Evolutionary conservation across 768 basidiomycete species (phyloP).

Genomic region (Russula compacta): DNA sequence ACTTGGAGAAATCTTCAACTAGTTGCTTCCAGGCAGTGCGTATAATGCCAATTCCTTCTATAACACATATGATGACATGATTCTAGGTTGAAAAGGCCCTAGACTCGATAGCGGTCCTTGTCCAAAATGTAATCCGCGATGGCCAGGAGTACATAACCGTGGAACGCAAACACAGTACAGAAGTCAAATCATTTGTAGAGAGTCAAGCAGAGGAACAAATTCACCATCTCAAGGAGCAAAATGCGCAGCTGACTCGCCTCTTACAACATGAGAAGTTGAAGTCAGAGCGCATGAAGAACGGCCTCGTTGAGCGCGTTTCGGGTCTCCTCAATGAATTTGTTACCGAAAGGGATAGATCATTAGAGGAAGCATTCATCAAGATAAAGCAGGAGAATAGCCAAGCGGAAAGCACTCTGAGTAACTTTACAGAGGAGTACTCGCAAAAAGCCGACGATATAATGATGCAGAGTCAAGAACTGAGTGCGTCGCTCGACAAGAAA

Average conservation of each 20-base stretch:
- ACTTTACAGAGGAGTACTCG: slow-evolving; percentile 42
- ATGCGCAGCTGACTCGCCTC: slow-evolving; percentile 48
- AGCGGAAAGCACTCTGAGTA: slow-evolving; percentile 41
- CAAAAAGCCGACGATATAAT: slow-evolving; percentile 36
- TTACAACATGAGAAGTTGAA: slow-evolving; percentile 59
- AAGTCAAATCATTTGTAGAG: slow-evolving; percentile 41
- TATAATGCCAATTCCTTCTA: neutral
- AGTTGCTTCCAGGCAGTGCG: slow-evolving; percentile 40
- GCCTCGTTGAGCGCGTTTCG: slow-evolving; percentile 68
- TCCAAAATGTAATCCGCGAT: slow-evolving; percentile 53
- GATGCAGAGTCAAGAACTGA: slow-evolving; percentile 35
- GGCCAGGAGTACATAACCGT: slow-evolving; percentile 46
- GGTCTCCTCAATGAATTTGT: slow-evolving; percentile 63
- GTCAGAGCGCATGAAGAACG: slow-evolving; percentile 59
- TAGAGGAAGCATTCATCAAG: slow-evolving; percentile 47
- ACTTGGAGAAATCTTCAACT: slow-evolving; percentile 36
- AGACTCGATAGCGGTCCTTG: slow-evolving; percentile 44
- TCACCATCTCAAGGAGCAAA: slow-evolving; percentile 58
- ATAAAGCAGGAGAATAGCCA: slow-evolving; percentile 48
- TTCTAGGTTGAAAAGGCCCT: slow-evolving; percentile 48
- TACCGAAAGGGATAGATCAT: slow-evolving; percentile 52
- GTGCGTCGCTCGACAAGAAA: slow-evolving; percentile 35
- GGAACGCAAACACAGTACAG: slow-evolving; percentile 43
- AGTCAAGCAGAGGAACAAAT: slow-evolving; percentile 45
- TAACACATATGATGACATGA: neutral